Percentiles rank a stretch among this genome's conserved stretches.
Evolutionary conservation across 140 eudicot genomes (phyloP).

Genomic region (Ambrosia hybrid): DNA sequence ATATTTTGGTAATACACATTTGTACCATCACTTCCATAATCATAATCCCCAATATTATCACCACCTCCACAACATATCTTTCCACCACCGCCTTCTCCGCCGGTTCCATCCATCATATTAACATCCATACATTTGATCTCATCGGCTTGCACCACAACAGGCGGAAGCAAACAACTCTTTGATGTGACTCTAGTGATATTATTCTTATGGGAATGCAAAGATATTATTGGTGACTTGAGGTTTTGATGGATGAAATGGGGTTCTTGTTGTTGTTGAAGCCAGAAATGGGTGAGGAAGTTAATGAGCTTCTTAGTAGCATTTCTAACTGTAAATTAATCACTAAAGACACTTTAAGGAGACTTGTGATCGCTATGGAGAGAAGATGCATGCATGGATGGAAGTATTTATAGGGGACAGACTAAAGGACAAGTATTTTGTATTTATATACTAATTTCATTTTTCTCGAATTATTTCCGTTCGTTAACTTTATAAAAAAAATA

Average conservation of each 20-base stretch:
- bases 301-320: conserved; percentile 55
- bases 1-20: conserved; percentile 12
- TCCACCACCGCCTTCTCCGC: neutral
- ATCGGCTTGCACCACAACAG: neutral
- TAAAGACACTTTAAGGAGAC: no score
- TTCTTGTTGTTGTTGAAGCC: conserved; percentile 27
- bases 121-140: neutral
- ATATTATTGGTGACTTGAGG: conserved; percentile 4
- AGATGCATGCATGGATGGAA: no score
- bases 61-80: neutral
- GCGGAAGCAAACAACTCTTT: conserved; percentile 13
- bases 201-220: conserved; percentile 18
- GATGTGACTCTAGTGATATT: conserved; percentile 26
- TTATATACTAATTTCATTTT: no score
- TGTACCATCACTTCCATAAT: neutral
- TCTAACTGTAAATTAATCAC: neutral
- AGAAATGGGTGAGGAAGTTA: conserved; percentile 49
- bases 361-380: no score
- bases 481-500: no score
- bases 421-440: no score
- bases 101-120: conserved; percentile 20
- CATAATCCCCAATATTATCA: neutral
- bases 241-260: conserved; percentile 12
- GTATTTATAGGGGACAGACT: no score
- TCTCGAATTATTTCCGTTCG: no score